A percentile compares a stretch with the other conserved stretches of the same genome.
Conservation (phyloP, 2,329 filamentous ascomycete genomes). For the Pleurostoma richardsiae region DNA sequence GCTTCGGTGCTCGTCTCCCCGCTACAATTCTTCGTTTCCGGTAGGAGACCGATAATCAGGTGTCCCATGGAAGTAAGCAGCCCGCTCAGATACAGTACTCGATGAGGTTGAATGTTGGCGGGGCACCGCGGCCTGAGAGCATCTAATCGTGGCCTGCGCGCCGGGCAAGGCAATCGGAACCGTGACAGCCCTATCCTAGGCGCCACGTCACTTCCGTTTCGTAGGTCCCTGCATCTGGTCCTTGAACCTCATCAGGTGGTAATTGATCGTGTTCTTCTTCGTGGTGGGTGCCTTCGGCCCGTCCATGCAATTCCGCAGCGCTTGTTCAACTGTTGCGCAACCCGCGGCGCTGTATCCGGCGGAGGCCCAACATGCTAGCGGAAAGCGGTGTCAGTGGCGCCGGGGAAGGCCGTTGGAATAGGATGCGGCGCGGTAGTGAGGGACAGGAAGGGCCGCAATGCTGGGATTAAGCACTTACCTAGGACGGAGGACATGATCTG, state of each 20-base stretch:
- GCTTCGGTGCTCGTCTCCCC: too few species aligned
- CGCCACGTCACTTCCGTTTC: constrained; percentile 34
- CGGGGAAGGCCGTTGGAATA: background rate
- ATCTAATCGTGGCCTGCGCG: too few species aligned
- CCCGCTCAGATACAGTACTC: too few species aligned
- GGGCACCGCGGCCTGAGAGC: too few species aligned
- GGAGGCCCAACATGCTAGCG: constrained; percentile 76
- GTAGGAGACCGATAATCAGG: too few species aligned
- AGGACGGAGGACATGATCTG: constrained; percentile 53
- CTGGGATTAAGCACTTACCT: constrained; percentile 30
- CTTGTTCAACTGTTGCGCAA: constrained; percentile 54
- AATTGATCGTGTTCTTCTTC: constrained; percentile 78
- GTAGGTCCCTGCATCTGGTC: constrained; percentile 58
- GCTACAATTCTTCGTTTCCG: too few species aligned
- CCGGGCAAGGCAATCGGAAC: background rate
- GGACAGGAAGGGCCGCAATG: constrained; percentile 1
- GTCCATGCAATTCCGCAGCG: constrained; percentile 74
- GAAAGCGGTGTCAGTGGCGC: constrained; percentile 3
- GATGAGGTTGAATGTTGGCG: too few species aligned
- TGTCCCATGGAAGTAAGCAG: too few species aligned
- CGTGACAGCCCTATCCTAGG: constrained; percentile 4
- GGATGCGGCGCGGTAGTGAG: background rate
- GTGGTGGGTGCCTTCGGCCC: constrained; percentile 48
- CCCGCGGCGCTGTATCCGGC: constrained; percentile 61
- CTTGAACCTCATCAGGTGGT: constrained; percentile 78